Conservation (phyloP, 2,329 filamentous ascomycete species). For the Domatiomyces globalis region DNA sequence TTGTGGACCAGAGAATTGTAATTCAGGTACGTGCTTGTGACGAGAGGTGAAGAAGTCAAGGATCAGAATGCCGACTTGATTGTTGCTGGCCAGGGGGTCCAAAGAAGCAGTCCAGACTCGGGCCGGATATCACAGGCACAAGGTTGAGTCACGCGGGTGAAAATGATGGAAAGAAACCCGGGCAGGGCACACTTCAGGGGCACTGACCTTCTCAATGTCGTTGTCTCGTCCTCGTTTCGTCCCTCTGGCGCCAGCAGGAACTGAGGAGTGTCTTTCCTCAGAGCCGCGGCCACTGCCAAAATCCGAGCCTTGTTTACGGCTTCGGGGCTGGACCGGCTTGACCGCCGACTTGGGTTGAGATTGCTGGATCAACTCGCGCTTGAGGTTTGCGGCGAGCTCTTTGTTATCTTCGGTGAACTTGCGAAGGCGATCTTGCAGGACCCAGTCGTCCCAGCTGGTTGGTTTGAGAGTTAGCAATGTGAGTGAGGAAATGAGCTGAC, state of each 20-base stretch:
- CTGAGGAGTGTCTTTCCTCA: slow-evolving; percentile 32
- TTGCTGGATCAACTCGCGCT: slow-evolving; percentile 27
- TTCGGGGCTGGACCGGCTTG: slow-evolving; percentile 19
- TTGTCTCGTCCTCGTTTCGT: slow-evolving; percentile 33
- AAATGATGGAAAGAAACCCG: not conserved
- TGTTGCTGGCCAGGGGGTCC: no score
- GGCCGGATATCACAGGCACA: not conserved
- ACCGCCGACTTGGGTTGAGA: slow-evolving; percentile 17
- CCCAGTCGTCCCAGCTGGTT: slow-evolving; percentile 90
- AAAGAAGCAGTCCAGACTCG: not conserved
- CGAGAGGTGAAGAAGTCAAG: not conserved
- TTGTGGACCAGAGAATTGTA: not conserved
- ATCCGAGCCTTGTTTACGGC: slow-evolving; percentile 26
- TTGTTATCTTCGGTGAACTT: slow-evolving; percentile 93
- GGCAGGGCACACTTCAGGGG: not conserved
- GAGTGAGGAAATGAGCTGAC: not conserved
- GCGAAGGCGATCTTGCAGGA: slow-evolving; percentile 78
- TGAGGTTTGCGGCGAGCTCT: slow-evolving; percentile 53
- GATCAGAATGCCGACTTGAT: not conserved
- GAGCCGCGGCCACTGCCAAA: slow-evolving; percentile 30
- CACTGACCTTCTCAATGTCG: slow-evolving; percentile 34
- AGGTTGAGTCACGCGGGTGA: not conserved
- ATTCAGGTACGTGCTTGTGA: no score
- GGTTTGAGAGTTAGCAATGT: not conserved
- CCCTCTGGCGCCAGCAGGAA: slow-evolving; percentile 30